Percentiles rank a stretch among this genome's conserved stretches.
phyloP scores from a whole-genome alignment of 352 stramenopile genomes.

The Pythium folliculosum region DNA sequence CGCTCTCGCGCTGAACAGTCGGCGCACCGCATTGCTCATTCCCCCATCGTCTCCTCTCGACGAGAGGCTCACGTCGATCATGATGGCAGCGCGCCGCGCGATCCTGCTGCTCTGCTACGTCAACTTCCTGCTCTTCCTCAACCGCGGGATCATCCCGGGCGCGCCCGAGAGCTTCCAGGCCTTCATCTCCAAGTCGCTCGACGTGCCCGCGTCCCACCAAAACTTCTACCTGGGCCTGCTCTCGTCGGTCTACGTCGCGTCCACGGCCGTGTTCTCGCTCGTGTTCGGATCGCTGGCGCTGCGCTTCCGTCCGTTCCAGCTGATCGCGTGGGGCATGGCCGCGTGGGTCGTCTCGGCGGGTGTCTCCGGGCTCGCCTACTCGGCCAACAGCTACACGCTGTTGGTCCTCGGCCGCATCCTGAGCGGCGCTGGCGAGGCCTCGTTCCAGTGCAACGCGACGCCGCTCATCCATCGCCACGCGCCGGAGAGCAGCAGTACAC shows the following conservation, averaged over 20 bases:
- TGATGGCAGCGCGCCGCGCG: constrained; percentile 28
- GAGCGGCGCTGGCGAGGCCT: constrained; percentile 89
- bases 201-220: constrained; percentile 56
- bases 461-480: constrained; percentile 93
- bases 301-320: constrained; percentile 82
- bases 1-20: too few relatives aligned
- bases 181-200: constrained; percentile 85
- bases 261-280: constrained; percentile 90
- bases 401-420: constrained; percentile 87
- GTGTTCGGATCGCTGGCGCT: constrained; percentile 91
- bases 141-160: constrained; percentile 94
- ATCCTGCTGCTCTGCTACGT: constrained; percentile 87
- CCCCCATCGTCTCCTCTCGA: neutral
- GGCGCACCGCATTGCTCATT: too few relatives aligned
- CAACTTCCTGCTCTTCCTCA: constrained; percentile 94
- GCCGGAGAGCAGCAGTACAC: constrained; percentile 56
- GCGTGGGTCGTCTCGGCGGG: constrained; percentile 90
- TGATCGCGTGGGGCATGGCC: constrained; percentile 87
- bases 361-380: constrained; percentile 77
- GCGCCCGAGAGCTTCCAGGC: constrained; percentile 90
- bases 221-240: constrained; percentile 86
- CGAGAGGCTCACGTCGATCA: neutral
- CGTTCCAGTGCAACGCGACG: constrained; percentile 92
- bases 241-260: constrained; percentile 92
- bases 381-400: constrained; percentile 84